Conservation (phyloP, 2,329 filamentous ascomycete species). For the Dendrostoma leiphaemia region DNA sequence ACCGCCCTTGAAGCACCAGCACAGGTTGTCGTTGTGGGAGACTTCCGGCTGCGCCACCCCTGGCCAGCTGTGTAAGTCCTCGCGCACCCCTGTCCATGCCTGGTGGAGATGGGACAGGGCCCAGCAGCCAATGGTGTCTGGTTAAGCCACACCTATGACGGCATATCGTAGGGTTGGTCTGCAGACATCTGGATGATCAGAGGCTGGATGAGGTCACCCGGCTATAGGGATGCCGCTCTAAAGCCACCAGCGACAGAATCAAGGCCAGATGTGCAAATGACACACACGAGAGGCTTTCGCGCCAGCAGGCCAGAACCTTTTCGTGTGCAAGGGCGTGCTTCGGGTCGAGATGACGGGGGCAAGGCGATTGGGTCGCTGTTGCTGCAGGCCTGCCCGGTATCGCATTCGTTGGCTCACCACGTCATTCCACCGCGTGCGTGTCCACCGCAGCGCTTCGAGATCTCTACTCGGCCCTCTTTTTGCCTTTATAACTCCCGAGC, state of each 20-base stretch:
- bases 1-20: too few relatives aligned
- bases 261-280: not conserved
- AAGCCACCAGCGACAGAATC: not conserved
- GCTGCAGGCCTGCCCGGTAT: too few relatives aligned
- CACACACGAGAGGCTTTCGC: not conserved
- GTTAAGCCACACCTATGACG: not conserved
- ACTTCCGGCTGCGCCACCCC: constrained; percentile 2
- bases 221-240: not conserved
- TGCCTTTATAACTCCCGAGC: not conserved
- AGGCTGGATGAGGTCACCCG: not conserved
- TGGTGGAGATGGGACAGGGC: too few relatives aligned
- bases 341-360: not conserved
- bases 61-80: not conserved
- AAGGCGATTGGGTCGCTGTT: not conserved
- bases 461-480: not conserved
- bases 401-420: not conserved
- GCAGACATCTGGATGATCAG: not conserved
- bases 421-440: not conserved
- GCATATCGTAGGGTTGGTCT: not conserved
- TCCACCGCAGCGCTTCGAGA: not conserved
- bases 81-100: too few relatives aligned
- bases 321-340: not conserved
- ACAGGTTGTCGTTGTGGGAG: too few relatives aligned
- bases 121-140: not conserved
- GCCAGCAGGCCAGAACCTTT: too few relatives aligned